phyloP scores from a whole-genome alignment of 768 basidiomycete genomes.

The Pleurotus citrinopileatus region DNA sequence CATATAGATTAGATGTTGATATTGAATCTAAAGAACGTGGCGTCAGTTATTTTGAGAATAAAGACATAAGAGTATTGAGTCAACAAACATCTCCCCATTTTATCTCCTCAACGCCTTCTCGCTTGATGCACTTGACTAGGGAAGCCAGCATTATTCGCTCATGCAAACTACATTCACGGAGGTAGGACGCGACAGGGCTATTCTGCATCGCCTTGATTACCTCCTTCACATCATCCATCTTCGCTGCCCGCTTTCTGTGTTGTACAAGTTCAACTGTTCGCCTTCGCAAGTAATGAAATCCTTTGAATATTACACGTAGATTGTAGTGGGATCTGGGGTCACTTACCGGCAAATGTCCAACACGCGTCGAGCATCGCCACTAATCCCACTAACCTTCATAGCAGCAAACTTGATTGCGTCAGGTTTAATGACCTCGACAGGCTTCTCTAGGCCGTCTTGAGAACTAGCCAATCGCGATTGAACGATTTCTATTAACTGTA shows the following conservation, averaged over 20 bases:
- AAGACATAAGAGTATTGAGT: background rate
- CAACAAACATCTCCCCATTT: conserved; percentile 73
- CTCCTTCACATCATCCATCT: conserved; percentile 68
- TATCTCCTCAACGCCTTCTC: conserved; percentile 86
- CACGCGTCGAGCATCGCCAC: conserved; percentile 91
- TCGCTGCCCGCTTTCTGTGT: conserved; percentile 46
- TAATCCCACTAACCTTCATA: conserved; percentile 66
- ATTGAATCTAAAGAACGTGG: conserved; percentile 48
- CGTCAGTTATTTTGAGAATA: conserved; percentile 1
- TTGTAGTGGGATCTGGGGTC: background rate
- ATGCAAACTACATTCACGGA: conserved; percentile 81
- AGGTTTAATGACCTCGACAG: conserved; percentile 45
- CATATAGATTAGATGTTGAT: conserved; percentile 74
- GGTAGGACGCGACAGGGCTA: conserved; percentile 82
- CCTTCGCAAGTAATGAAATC: conserved; percentile 29
- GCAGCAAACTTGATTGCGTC: conserved; percentile 88
- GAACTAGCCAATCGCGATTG: conserved; percentile 72
- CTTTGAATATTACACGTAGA: background rate
- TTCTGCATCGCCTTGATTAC: conserved; percentile 88
- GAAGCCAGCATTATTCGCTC: conserved; percentile 87
- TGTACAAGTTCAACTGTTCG: conserved; percentile 83
- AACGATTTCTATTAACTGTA: conserved; percentile 83
- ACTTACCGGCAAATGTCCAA: conserved; percentile 87
- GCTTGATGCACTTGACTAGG: conserved; percentile 74
- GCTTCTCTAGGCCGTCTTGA: conserved; percentile 46